A percentile compares a stretch with the other conserved stretches of the same genome.
These are phyloP conservation scores for Discostella stelligera DNA, from an alignment of 352 stramenopile genomes.

Conservation along the genomic window DNA sequence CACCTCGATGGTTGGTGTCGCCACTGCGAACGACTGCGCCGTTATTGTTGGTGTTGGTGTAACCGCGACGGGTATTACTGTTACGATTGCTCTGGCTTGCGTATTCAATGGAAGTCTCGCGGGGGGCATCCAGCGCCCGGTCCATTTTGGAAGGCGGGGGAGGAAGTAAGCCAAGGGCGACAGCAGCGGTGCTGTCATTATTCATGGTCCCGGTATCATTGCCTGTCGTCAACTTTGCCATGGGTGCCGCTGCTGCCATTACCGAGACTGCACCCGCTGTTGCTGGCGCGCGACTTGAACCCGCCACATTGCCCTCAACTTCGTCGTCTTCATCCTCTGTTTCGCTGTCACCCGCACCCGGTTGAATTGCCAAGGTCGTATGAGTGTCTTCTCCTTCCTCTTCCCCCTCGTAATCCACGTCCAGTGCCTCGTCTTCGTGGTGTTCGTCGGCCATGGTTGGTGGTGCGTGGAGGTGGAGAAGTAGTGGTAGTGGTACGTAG, in stretches of 20 bases:
- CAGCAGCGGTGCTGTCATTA: background rate
- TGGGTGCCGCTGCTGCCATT: background rate
- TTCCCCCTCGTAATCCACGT: conserved; percentile 52
- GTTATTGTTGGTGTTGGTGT: background rate
- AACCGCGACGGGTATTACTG: background rate
- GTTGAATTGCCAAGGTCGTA: background rate
- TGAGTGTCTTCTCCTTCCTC: conserved; percentile 25
- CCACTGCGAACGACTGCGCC: background rate
- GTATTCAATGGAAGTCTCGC: conserved; percentile 6
- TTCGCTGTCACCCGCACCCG: background rate
- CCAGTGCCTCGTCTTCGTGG: conserved; percentile 27
- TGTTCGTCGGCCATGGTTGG: conserved; percentile 21
- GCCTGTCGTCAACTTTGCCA: background rate
- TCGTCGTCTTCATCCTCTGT: conserved; percentile 10
- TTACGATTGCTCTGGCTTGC: background rate
- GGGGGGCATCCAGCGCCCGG: conserved; percentile 16
- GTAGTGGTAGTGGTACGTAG: too few relatives aligned
- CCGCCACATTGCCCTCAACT: background rate
- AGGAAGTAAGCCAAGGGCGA: background rate
- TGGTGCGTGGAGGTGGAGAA: background rate
- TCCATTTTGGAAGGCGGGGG: conserved; percentile 76
- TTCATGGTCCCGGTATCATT: background rate
- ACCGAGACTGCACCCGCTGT: background rate
- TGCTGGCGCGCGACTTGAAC: too few relatives aligned
- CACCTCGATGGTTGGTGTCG: background rate